A percentile compares a stretch with the other conserved stretches of the same genome.
Conservation (phyloP, 2,329 filamentous ascomycete genomes). For the Fusarium tupiense region DNA sequence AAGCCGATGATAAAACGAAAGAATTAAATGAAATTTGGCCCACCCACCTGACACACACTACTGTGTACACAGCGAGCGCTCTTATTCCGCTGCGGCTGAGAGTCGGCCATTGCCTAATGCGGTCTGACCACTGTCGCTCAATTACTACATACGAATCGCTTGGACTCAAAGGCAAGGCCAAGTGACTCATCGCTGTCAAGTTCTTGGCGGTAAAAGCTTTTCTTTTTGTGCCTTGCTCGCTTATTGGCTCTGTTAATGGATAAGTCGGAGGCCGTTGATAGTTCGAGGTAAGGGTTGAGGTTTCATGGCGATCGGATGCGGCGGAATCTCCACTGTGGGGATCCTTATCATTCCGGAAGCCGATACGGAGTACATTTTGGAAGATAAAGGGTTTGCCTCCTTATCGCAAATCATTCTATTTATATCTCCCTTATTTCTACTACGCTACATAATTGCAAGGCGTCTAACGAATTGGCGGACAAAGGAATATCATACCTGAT, state of each 20-base stretch:
- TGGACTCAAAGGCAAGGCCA: neutral
- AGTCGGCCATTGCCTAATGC: slow-evolving; percentile 4
- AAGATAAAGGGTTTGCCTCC: neutral
- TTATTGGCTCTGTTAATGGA: neutral
- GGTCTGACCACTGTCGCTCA: slow-evolving; percentile 5
- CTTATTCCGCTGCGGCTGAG: slow-evolving; percentile 24
- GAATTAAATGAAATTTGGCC: neutral
- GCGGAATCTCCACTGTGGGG: neutral
- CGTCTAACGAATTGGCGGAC: rapidly evolving
- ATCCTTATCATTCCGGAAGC: neutral
- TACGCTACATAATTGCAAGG: neutral
- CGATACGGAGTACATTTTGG: neutral
- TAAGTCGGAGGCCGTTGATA: neutral
- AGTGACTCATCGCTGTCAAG: neutral
- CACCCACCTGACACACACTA: slow-evolving; percentile 23
- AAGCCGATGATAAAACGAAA: neutral
- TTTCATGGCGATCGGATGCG: neutral
- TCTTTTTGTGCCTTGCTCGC: neutral
- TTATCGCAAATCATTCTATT: neutral
- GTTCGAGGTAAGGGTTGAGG: neutral
- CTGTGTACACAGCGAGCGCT: neutral
- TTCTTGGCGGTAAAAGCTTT: neutral
- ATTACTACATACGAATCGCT: neutral
- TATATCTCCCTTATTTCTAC: neutral
- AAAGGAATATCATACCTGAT: too few relatives aligned